Conservation (phyloP, 257 asterid species). For the Rubia yunnanensis region DNA sequence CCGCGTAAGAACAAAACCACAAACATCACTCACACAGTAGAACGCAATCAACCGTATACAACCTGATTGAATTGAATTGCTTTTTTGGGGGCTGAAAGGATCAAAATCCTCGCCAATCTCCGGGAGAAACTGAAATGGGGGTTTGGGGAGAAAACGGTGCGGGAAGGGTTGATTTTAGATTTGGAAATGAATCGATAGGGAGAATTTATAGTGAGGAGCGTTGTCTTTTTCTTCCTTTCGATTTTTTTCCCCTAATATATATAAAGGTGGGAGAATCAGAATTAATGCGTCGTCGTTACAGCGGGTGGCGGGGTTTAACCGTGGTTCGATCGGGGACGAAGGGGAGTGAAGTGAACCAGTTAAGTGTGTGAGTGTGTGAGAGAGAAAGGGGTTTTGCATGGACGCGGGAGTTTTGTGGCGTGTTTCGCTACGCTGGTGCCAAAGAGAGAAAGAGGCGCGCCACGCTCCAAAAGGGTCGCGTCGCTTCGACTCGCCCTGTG, state of each 20-base stretch:
- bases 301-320: background rate
- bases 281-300: background rate
- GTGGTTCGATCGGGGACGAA: background rate
- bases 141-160: background rate
- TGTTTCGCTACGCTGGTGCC: conserved; percentile 17
- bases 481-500: background rate
- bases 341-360: background rate
- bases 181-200: background rate
- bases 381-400: conserved; percentile 40
- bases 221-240: background rate
- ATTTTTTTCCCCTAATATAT: background rate
- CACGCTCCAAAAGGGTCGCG: conserved; percentile 34
- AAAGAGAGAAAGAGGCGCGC: background rate
- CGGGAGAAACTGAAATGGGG: background rate
- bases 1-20: conserved; percentile 3
- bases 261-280: background rate
- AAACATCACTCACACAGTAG: background rate
- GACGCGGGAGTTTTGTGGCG: conserved; percentile 63
- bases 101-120: background rate
- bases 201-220: background rate
- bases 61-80: background rate
- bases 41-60: background rate
- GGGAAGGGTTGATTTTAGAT: background rate
- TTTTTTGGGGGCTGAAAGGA: background rate
- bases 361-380: background rate